A percentile compares a stretch with the other conserved stretches of the same genome.
phyloP scores from a whole-genome alignment of 106 monocot genomes.

The Phalaenopsis equestris region DNA sequence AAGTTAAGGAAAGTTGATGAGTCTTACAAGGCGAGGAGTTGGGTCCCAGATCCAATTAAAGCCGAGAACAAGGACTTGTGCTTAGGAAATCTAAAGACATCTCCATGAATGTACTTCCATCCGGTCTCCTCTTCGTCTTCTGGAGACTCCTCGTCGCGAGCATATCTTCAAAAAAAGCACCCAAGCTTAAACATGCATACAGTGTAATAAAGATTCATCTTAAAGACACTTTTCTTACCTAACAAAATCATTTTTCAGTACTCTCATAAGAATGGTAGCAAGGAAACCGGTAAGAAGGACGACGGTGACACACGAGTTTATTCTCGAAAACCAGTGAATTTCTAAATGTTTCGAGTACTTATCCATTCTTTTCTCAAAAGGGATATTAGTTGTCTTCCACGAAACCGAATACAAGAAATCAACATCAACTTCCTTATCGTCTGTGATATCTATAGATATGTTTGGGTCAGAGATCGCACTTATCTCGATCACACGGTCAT shows the following conservation, averaged over 20 bases:
- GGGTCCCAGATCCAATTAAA: constrained; percentile 67
- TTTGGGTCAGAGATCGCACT: constrained; percentile 50
- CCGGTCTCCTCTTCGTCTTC: constrained; percentile 81
- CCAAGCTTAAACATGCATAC: not conserved
- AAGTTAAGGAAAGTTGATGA: not conserved
- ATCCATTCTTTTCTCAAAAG: constrained; percentile 70
- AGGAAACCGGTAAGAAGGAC: constrained; percentile 73
- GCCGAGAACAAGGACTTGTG: constrained; percentile 69
- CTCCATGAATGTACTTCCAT: constrained; percentile 84
- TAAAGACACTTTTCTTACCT: constrained; percentile 32
- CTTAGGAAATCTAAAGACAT: constrained; percentile 64
- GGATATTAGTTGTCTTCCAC: constrained; percentile 63
- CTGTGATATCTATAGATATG: constrained; percentile 50
- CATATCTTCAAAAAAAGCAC: constrained; percentile 27
- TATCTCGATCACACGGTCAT: constrained; percentile 67
- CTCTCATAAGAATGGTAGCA: constrained; percentile 73
- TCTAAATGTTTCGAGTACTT: constrained; percentile 72
- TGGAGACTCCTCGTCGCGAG: constrained; percentile 52
- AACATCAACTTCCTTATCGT: constrained; percentile 54
- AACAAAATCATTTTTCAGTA: constrained; percentile 73
- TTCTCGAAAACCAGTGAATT: constrained; percentile 79
- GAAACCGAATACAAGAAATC: constrained; percentile 66
- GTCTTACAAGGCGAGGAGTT: constrained; percentile 67
- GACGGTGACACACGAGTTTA: constrained; percentile 74
- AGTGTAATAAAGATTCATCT: not conserved